A percentile compares a stretch with the other conserved stretches of the same genome.
Evolutionary conservation across 371 early-diverging fungal genomes (phyloP).

Genomic region (Lichtheimia corymbifera): DNA sequence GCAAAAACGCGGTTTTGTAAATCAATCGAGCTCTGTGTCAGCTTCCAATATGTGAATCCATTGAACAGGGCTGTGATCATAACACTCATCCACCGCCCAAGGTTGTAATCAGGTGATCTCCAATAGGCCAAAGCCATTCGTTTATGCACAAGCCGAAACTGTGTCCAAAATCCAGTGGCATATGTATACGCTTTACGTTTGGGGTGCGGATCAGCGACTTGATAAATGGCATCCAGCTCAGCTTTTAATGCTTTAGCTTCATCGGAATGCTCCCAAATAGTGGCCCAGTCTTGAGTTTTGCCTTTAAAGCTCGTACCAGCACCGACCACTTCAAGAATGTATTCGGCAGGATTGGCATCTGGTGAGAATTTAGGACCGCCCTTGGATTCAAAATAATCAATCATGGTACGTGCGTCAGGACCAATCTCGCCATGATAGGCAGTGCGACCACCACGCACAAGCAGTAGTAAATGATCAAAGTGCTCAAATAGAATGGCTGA

Average conservation of each 20-base stretch:
- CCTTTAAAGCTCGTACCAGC: slow-evolving; percentile 49
- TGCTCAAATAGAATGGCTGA: slow-evolving; percentile 61
- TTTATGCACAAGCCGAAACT: slow-evolving; percentile 41
- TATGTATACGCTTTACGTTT: slow-evolving; percentile 24
- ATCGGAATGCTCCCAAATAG: slow-evolving; percentile 47
- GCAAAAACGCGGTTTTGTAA: slow-evolving; percentile 68
- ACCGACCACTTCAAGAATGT: slow-evolving; percentile 60
- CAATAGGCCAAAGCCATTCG: slow-evolving; percentile 62
- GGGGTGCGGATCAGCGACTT: slow-evolving; percentile 15
- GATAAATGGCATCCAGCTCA: slow-evolving; percentile 26
- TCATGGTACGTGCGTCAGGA: slow-evolving; percentile 47
- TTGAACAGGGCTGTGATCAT: slow-evolving; percentile 45
- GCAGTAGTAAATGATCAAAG: slow-evolving; percentile 66
- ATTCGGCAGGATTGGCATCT: slow-evolving; percentile 70
- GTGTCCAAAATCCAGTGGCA: slow-evolving; percentile 37
- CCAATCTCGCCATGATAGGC: slow-evolving; percentile 69
- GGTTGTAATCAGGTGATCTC: slow-evolving; percentile 61
- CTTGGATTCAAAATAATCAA: slow-evolving; percentile 60
- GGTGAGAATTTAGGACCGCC: slow-evolving; percentile 57
- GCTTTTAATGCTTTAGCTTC: slow-evolving; percentile 28
- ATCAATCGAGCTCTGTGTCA: slow-evolving; percentile 49
- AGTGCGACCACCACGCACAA: slow-evolving; percentile 65
- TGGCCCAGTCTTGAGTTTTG: slow-evolving; percentile 52
- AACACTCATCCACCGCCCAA: slow-evolving; percentile 50
- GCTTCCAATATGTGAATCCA: slow-evolving; percentile 63